Conservation (phyloP, 2,329 filamentous ascomycete genomes). For the Fusarium sacchari region DNA sequence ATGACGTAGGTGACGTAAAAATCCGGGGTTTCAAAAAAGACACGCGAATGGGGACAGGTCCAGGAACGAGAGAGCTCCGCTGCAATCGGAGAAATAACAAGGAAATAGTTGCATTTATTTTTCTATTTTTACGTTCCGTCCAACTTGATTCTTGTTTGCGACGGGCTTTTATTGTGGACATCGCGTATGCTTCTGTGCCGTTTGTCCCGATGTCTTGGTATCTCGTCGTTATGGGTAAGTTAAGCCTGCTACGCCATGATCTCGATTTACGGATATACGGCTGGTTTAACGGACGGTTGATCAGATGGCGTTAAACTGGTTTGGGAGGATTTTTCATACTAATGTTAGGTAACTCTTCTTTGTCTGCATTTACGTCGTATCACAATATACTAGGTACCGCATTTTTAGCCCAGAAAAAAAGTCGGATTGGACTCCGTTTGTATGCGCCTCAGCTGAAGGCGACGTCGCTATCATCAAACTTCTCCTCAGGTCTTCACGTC, state of each 20-base stretch:
- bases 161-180: not conserved
- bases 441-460: not conserved
- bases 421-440: not conserved
- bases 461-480: not conserved
- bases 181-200: not conserved
- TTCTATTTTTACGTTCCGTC: conserved; percentile 7
- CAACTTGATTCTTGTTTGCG: not conserved
- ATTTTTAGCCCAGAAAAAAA: too few species aligned
- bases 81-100: conserved; percentile 20
- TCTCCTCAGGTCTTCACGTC: not conserved
- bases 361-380: not conserved
- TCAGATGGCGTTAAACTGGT: not conserved
- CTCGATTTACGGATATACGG: not conserved
- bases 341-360: not conserved
- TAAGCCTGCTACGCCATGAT: conserved; percentile 5
- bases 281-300: not conserved
- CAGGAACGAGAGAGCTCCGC: conserved; percentile 20
- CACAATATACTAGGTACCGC: not conserved
- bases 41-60: conserved; percentile 28
- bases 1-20: conserved; percentile 35
- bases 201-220: conserved; percentile 3
- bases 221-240: conserved; percentile 20
- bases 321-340: not conserved
- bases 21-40: conserved; percentile 14
- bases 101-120: conserved; percentile 6